Conservation (phyloP, 148 eudicot species). For the Selenicereus undatus region DNA sequence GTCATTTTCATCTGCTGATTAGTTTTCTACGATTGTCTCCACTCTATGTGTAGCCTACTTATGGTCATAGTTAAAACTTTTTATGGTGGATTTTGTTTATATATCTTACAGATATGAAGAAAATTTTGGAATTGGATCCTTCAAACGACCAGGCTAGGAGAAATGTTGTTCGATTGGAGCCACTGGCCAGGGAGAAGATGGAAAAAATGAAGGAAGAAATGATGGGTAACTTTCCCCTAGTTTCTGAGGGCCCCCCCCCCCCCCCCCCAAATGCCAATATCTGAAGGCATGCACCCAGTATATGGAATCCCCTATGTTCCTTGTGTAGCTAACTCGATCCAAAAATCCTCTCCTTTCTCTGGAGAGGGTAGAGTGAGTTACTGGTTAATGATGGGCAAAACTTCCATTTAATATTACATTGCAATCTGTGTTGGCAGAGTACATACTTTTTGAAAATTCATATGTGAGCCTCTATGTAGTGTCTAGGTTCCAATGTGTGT, state of each 20-base stretch:
- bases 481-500: no score
- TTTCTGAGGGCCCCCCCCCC: neutral
- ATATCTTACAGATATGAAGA: constrained; percentile 55
- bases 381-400: no score
- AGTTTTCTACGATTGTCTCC: neutral
- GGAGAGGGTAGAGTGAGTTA: no score
- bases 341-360: no score
- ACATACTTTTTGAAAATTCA: no score
- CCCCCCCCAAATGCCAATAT: neutral
- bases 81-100: constrained; percentile 1
- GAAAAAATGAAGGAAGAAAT: constrained; percentile 97
- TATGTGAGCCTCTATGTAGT: no score
- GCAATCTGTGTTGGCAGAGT: no score
- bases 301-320: no score
- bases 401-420: no score
- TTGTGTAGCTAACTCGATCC: no score
- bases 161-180: constrained; percentile 73
- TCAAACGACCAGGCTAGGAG: constrained; percentile 77
- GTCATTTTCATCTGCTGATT: neutral
- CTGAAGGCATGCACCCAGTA: no score
- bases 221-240: constrained; percentile 52
- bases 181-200: constrained; percentile 79
- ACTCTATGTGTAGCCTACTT: neutral
- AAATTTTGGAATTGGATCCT: constrained; percentile 78
- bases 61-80: neutral